Conservation (phyloP, 1,284 basidiomycete species). For the Coriolopsis trogii region DNA sequence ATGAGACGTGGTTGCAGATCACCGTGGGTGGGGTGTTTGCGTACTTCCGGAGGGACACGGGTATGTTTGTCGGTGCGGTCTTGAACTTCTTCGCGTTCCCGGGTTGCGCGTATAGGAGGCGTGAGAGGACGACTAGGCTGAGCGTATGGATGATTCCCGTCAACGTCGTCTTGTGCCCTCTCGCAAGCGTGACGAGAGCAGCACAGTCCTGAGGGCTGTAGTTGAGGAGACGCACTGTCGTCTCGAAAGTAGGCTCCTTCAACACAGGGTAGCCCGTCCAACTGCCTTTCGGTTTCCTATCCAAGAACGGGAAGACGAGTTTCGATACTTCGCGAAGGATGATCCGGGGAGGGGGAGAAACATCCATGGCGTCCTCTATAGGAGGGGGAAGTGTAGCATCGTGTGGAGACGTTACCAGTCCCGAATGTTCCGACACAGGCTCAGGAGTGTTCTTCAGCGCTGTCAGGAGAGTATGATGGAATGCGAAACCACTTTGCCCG, state of each 20-base stretch:
- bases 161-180: slow-evolving; percentile 38
- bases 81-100: slow-evolving; percentile 22
- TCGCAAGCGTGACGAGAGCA: slow-evolving; percentile 33
- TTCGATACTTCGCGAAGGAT: slow-evolving; percentile 28
- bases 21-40: slow-evolving; percentile 31
- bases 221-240: slow-evolving; percentile 28
- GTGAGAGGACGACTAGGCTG: slow-evolving; percentile 33
- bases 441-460: slow-evolving; percentile 32
- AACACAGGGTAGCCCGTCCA: slow-evolving; percentile 41
- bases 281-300: slow-evolving; percentile 28
- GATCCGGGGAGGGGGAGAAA: slow-evolving; percentile 35
- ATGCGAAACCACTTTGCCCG: slow-evolving; percentile 43
- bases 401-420: slow-evolving; percentile 15
- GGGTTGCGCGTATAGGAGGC: slow-evolving; percentile 31
- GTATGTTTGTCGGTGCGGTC: slow-evolving; percentile 33
- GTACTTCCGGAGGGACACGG: slow-evolving; percentile 40
- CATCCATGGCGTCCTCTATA: slow-evolving; percentile 35
- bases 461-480: slow-evolving; percentile 39
- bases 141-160: slow-evolving; percentile 38
- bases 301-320: slow-evolving; percentile 32
- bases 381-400: slow-evolving; percentile 29
- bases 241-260: slow-evolving; percentile 18
- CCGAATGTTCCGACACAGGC: slow-evolving; percentile 6
- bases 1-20: slow-evolving; percentile 40
- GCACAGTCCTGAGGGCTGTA: slow-evolving; percentile 29